A percentile compares a stretch with the other conserved stretches of the same genome.
phyloP scores from a whole-genome alignment of 129 eudicot species.

The Tagetes erecta region DNA sequence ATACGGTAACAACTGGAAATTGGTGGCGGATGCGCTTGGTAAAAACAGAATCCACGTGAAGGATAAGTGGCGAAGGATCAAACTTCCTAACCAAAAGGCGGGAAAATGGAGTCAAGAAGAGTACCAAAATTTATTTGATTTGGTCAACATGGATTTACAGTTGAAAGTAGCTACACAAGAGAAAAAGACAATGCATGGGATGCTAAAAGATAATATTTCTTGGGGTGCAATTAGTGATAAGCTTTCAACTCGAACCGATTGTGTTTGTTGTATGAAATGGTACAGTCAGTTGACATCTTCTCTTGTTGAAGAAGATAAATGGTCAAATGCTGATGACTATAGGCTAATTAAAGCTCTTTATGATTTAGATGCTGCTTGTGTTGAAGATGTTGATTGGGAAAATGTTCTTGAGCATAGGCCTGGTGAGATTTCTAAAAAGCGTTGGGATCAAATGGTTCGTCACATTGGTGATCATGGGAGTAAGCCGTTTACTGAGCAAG shows the following conservation, averaged over 20 bases:
- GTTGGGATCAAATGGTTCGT: constrained; percentile 68
- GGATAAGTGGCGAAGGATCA: constrained; percentile 57
- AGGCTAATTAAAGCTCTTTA: constrained; percentile 48
- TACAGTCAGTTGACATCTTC: constrained; percentile 61
- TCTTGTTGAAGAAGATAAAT: constrained; percentile 51
- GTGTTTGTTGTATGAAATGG: constrained; percentile 63
- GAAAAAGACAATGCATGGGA: constrained; percentile 67
- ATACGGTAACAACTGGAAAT: constrained; percentile 55
- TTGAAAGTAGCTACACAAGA: constrained; percentile 38
- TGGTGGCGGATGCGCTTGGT: constrained; percentile 52
- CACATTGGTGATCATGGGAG: constrained; percentile 54
- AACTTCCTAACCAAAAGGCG: constrained; percentile 10
- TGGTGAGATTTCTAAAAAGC: constrained; percentile 53
- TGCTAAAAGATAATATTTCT: constrained; percentile 67
- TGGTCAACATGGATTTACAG: constrained; percentile 57
- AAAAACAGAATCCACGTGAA: constrained; percentile 48
- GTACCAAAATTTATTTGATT: constrained; percentile 52
- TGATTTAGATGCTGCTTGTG: constrained; percentile 55
- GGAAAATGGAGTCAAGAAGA: constrained; percentile 73
- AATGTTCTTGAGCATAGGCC: constrained; percentile 52
- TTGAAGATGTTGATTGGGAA: constrained; percentile 86
- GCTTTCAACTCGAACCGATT: constrained; percentile 40
- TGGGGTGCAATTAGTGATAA: constrained; percentile 65
- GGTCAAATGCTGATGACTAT: constrained; percentile 72
- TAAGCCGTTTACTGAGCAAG: constrained; percentile 62